phyloP scores from a whole-genome alignment of 208 protist genomes.

The Crithidia mellificae region DNA sequence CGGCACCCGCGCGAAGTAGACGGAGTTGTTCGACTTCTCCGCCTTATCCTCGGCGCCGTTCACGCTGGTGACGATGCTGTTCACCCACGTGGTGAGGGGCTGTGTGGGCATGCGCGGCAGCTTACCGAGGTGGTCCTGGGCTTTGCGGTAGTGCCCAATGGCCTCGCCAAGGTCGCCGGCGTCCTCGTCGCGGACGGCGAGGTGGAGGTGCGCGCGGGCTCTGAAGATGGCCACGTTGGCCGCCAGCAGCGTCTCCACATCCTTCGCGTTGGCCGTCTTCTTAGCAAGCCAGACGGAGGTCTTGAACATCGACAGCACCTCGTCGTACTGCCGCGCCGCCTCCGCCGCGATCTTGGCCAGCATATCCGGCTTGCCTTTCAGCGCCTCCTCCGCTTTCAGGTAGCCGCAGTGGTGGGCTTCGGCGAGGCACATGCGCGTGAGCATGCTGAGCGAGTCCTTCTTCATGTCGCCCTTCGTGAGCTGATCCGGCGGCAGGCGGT shows the following conservation, averaged over 20 bases:
- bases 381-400: conserved; percentile 70
- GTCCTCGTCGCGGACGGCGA: conserved; percentile 48
- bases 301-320: conserved; percentile 49
- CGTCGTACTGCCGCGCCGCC: conserved; percentile 73
- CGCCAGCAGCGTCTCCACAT: conserved; percentile 49
- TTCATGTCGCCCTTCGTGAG: conserved; percentile 66
- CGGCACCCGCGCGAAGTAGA: conserved; percentile 79
- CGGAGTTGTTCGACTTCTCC: conserved; percentile 69
- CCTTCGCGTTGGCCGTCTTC: conserved; percentile 41
- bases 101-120: conserved; percentile 55
- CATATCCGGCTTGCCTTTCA: conserved; percentile 71
- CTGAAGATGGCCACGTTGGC: conserved; percentile 55
- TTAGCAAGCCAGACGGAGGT: conserved; percentile 49
- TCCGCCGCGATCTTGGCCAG: conserved; percentile 78
- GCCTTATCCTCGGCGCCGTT: conserved; percentile 63
- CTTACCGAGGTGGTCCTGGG: conserved; percentile 52
- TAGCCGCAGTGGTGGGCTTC: conserved; percentile 85
- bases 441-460: conserved; percentile 53
- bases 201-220: conserved; percentile 71
- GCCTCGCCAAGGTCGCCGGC: conserved; percentile 59
- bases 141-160: conserved; percentile 73
- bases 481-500: conserved; percentile 64
- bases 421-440: conserved; percentile 55
- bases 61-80: conserved; percentile 63
- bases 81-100: conserved; percentile 57